Conservation (phyloP, 2,329 filamentous ascomycete genomes). For the Fusarium concolor region DNA sequence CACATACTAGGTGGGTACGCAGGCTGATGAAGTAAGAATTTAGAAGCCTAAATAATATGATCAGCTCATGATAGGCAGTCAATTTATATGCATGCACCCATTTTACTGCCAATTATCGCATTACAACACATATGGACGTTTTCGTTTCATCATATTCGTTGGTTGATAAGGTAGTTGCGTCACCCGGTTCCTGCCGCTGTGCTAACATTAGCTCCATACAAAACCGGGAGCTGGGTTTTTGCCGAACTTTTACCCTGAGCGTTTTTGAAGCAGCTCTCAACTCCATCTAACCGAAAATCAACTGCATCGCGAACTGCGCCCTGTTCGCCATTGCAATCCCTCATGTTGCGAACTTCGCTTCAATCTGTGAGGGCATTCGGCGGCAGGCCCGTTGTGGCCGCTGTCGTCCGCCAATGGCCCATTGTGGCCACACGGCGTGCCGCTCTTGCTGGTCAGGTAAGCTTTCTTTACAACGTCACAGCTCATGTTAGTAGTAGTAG, state of each 20-base stretch:
- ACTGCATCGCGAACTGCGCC: slow-evolving; percentile 48
- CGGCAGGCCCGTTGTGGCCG: slow-evolving; percentile 64
- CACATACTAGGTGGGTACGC: neutral
- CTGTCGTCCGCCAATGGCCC: slow-evolving; percentile 70
- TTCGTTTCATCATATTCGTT: neutral
- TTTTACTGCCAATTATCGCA: neutral
- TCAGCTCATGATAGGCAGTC: neutral
- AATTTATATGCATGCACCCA: neutral
- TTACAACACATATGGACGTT: neutral
- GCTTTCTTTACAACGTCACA: slow-evolving; percentile 53
- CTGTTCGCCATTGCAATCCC: slow-evolving; percentile 61
- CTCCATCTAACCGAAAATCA: slow-evolving; percentile 49
- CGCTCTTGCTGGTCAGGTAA: slow-evolving; percentile 48
- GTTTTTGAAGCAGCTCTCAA: slow-evolving; percentile 55
- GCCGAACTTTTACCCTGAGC: slow-evolving; percentile 60
- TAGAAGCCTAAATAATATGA: neutral
- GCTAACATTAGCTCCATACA: slow-evolving; percentile 39
- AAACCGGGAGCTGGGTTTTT: slow-evolving; percentile 52
- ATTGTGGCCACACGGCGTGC: slow-evolving; percentile 52
- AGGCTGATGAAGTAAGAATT: neutral
- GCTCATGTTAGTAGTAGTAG: slow-evolving; percentile 29
- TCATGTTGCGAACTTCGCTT: slow-evolving; percentile 77
- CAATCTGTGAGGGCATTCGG: slow-evolving; percentile 71
- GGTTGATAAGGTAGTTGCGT: slow-evolving; percentile 43
- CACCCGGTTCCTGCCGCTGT: slow-evolving; percentile 54